A percentile compares a stretch with the other conserved stretches of the same genome.
phyloP scores from a whole-genome alignment of 2,329 filamentous ascomycete species.

The Pseudogymnoascus pannorum region DNA sequence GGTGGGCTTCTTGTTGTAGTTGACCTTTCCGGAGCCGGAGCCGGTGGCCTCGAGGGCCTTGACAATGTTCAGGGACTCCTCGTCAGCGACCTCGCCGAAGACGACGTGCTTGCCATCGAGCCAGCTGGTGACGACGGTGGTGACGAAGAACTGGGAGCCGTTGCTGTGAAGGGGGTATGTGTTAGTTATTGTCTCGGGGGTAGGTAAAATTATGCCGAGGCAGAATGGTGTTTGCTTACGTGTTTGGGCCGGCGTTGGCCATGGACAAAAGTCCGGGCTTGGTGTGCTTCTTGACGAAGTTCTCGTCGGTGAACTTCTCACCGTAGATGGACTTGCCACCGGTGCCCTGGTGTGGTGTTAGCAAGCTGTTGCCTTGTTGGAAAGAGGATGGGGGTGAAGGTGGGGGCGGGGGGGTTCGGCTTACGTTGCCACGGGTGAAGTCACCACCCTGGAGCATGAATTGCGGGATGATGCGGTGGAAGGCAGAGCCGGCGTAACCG shows the following conservation, averaged over 20 bases:
- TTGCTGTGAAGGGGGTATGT: slow-evolving; percentile 53
- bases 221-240: slow-evolving; percentile 46
- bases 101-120: slow-evolving; percentile 80
- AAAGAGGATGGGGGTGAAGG: slow-evolving; percentile 13
- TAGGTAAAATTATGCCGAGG: neutral
- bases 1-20: slow-evolving; percentile 50
- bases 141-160: too few relatives aligned
- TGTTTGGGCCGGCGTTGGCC: slow-evolving; percentile 94
- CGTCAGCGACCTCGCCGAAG: slow-evolving; percentile 67
- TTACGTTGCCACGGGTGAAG: slow-evolving; percentile 86
- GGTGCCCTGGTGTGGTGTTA: slow-evolving; percentile 54
- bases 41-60: slow-evolving; percentile 56
- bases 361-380: neutral
- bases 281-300: slow-evolving; percentile 71
- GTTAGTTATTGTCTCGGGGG: slow-evolving; percentile 18
- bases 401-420: slow-evolving; percentile 28
- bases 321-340: slow-evolving; percentile 93
- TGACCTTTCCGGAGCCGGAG: slow-evolving; percentile 45
- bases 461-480: slow-evolving; percentile 87
- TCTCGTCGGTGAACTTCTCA: slow-evolving; percentile 91
- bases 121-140: too few relatives aligned
- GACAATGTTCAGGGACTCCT: slow-evolving; percentile 42
- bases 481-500: slow-evolving; percentile 74
- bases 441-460: slow-evolving; percentile 98
- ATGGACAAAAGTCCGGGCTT: slow-evolving; percentile 79